phyloP scores from a whole-genome alignment of 2,329 filamentous ascomycete species.

The Penicillium olsonii region DNA sequence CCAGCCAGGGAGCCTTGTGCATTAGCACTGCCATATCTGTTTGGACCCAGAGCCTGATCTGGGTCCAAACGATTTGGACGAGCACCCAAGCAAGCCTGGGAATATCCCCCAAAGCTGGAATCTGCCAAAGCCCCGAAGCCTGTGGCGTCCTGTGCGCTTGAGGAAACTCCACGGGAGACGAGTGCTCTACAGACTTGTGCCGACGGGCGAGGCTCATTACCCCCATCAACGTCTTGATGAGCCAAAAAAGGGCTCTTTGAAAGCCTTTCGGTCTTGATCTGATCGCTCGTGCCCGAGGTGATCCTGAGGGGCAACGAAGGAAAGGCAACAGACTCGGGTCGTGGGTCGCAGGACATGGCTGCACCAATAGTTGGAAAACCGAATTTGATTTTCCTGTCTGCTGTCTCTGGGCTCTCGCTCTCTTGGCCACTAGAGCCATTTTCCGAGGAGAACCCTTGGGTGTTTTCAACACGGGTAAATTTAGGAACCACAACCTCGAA shows the following conservation, averaged over 20 bases:
- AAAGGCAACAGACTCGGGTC: background rate
- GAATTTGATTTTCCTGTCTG: background rate
- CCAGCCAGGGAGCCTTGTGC: background rate
- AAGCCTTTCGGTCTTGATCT: background rate
- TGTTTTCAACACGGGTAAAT: background rate
- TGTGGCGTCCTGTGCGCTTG: background rate
- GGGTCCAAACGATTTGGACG: background rate
- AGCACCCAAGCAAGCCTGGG: background rate
- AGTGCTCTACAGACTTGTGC: background rate
- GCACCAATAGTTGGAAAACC: background rate
- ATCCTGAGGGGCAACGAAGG: no score
- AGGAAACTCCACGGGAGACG: background rate
- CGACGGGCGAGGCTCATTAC: background rate
- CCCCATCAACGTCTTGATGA: background rate
- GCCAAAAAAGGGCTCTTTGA: background rate
- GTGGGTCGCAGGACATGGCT: background rate
- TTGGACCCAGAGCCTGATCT: background rate
- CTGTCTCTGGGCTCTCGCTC: no score
- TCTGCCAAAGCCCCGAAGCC: background rate
- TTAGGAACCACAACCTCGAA: background rate
- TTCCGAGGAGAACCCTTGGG: no score
- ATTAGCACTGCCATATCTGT: background rate
- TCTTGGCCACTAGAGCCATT: no score
- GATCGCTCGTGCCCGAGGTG: background rate
- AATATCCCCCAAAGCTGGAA: background rate